Conservation (phyloP, 805 yeast species). For the Candida odintsovae region DNA sequence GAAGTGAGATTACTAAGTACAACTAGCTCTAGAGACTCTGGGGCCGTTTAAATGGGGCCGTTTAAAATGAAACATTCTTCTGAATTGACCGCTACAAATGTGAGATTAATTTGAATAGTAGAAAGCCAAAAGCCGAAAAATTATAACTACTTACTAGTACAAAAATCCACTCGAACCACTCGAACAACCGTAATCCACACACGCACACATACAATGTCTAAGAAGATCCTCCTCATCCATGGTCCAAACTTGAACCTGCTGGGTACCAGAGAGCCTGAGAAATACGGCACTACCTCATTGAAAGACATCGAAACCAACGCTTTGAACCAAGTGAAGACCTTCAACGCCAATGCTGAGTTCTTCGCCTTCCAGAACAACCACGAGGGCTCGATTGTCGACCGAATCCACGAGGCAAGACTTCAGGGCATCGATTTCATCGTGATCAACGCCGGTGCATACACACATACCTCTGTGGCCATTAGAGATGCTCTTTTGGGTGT, state of each 20-base stretch:
- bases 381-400: conserved; percentile 41
- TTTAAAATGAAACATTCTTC: too few relatives aligned
- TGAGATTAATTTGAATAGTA: too few relatives aligned
- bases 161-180: not conserved
- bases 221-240: conserved; percentile 36
- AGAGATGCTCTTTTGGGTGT: conserved; percentile 45
- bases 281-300: conserved; percentile 42
- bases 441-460: conserved; percentile 48
- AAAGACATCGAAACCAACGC: conserved; percentile 38
- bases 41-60: too few relatives aligned
- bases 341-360: conserved; percentile 26
- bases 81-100: too few relatives aligned
- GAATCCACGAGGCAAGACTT: conserved; percentile 40
- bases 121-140: not conserved
- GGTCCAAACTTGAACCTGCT: conserved; percentile 47
- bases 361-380: conserved; percentile 37
- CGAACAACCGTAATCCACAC: not conserved
- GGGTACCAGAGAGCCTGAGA: conserved; percentile 45
- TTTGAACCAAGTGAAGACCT: conserved; percentile 12
- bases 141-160: not conserved
- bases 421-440: conserved; percentile 35
- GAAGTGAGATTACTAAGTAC: too few relatives aligned
- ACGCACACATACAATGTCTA: conserved; percentile 11
- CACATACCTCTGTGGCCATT: conserved; percentile 45
- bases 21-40: too few relatives aligned